A percentile compares a stretch with the other conserved stretches of the same genome.
Conservation (phyloP, 2,329 filamentous ascomycete species). For the Chaetomium olivaceum region DNA sequence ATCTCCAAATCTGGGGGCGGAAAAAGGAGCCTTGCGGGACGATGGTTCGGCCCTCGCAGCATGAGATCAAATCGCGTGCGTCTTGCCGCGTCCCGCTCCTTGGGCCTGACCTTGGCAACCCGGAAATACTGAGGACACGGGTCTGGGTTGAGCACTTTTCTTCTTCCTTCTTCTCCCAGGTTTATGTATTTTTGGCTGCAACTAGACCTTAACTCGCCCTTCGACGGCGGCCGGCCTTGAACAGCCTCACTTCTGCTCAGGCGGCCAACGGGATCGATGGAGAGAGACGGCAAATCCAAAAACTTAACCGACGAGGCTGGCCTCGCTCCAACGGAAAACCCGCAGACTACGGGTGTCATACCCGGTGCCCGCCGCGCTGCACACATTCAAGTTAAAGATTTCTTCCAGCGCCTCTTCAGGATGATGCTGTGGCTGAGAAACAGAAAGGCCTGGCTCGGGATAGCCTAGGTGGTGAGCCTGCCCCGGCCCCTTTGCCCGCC, state of each 20-base stretch:
- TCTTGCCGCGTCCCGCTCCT: constrained; percentile 3
- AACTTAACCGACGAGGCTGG: constrained; percentile 14
- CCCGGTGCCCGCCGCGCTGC: no score
- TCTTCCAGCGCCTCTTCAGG: constrained; percentile 2
- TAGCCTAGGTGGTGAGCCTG: neutral
- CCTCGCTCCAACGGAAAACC: neutral
- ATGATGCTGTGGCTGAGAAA: neutral
- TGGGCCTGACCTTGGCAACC: neutral
- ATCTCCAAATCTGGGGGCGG: neutral
- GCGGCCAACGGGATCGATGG: constrained; percentile 14
- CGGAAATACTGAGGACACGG: neutral
- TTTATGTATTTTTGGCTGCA: neutral
- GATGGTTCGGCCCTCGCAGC: neutral
- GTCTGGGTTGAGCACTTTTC: neutral
- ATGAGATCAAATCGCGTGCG: neutral
- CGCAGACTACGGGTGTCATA: neutral
- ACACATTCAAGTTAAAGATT: constrained; percentile 16
- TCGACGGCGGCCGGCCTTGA: neutral
- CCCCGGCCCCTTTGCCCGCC: neutral
- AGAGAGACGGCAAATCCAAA: constrained; percentile 5
- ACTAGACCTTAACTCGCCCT: neutral
- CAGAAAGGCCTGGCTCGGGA: neutral
- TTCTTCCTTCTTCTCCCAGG: neutral
- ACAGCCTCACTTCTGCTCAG: neutral
- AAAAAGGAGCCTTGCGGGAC: neutral